phyloP scores from a whole-genome alignment of 2,329 filamentous ascomycete genomes.

The Aspergillus ochraceus region DNA sequence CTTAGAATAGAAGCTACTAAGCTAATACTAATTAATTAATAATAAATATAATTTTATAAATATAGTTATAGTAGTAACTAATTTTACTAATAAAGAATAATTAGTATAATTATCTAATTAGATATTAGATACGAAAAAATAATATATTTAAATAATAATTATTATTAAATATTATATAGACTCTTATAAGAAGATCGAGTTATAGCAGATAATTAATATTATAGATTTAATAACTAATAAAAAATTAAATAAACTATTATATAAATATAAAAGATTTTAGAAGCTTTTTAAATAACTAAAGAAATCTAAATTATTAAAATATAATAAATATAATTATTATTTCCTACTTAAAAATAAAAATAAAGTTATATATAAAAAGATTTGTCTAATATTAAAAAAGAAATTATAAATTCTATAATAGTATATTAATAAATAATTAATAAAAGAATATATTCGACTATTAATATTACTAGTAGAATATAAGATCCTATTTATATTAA shows the following conservation, averaged over 20 bases:
- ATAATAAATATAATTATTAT: background rate
- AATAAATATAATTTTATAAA: background rate
- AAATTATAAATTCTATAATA: background rate
- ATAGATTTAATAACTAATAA: background rate
- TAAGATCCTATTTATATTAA: slow-evolving; percentile 7
- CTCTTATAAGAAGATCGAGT: background rate
- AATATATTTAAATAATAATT: background rate
- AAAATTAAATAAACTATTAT: background rate
- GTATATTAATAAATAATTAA: background rate
- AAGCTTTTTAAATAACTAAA: background rate
- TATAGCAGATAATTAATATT: no score
- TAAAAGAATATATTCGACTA: background rate
- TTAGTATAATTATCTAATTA: background rate
- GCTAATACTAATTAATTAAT: background rate
- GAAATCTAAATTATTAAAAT: background rate
- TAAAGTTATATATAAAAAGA: background rate
- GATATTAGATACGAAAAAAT: background rate
- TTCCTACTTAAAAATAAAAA: background rate
- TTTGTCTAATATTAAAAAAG: no score
- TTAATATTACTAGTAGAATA: background rate
- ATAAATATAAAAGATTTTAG: background rate
- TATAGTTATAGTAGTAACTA: background rate
- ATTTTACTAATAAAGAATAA: background rate
- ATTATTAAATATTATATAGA: background rate
- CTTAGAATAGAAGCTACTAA: accelerated